A percentile compares a stretch with the other conserved stretches of the same genome.
Conservation (phyloP, 352 stramenopile species). For the Phytophthora sp. region DNA sequence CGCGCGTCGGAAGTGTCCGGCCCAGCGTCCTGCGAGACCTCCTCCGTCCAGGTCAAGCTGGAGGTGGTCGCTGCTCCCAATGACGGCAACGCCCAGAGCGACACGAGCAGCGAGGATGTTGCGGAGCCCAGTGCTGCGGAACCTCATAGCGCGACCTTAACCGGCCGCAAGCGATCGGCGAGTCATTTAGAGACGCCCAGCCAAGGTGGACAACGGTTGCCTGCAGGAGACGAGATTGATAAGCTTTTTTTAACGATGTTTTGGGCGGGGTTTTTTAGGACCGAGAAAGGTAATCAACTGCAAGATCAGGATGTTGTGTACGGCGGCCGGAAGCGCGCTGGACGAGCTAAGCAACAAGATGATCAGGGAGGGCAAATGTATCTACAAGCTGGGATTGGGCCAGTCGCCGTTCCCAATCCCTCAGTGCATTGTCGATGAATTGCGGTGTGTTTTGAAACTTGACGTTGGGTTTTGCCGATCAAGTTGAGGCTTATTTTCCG, state of each 20-base stretch:
- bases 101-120: conserved; percentile 28
- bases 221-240: not conserved
- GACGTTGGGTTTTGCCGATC: not conserved
- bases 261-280: conserved; percentile 41
- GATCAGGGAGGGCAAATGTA: conserved; percentile 76
- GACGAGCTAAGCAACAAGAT: conserved; percentile 89
- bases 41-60: conserved; percentile 1
- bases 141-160: not conserved
- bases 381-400: conserved; percentile 87
- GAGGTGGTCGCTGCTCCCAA: conserved; percentile 2
- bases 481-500: not conserved
- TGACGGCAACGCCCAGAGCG: conserved; percentile 24
- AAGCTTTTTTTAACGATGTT: not conserved
- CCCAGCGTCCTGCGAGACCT: conserved; percentile 15
- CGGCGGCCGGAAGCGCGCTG: conserved; percentile 75
- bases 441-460: conserved; percentile 52
- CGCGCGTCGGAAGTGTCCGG: conserved; percentile 11
- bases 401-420: conserved; percentile 89
- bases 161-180: conserved; percentile 55
- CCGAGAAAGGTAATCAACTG: conserved; percentile 86
- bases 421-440: conserved; percentile 88
- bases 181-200: conserved; percentile 42
- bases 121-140: not conserved
- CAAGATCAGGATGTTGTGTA: conserved; percentile 88
- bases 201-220: conserved; percentile 31